Evolutionary conservation across 2,329 filamentous ascomycete species (phyloP).

Genomic region (Clonostachys chloroleuca): DNA sequence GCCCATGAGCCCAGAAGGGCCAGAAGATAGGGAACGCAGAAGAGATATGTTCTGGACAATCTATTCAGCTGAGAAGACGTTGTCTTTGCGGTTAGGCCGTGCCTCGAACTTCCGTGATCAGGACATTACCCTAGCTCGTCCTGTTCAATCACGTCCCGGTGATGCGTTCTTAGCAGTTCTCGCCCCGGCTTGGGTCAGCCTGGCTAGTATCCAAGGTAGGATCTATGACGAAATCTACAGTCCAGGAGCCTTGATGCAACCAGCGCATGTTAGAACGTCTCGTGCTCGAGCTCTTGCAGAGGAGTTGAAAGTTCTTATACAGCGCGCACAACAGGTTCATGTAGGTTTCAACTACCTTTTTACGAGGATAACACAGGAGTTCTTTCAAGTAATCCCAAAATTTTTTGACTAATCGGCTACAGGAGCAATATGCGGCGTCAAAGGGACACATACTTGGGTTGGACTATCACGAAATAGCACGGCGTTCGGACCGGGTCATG

Average conservation of each 20-base stretch:
- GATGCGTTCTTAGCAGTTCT: constrained; percentile 1
- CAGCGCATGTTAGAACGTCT: constrained; percentile 7
- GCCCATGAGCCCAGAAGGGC: constrained; percentile 4
- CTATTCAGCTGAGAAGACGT: constrained; percentile 14
- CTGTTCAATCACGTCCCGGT: not conserved
- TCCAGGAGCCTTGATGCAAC: constrained; percentile 11
- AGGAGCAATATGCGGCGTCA: constrained; percentile 1
- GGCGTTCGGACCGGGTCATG: constrained; percentile 8
- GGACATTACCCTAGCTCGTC: constrained; percentile 13
- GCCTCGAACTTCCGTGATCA: constrained; percentile 15
- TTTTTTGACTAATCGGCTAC: not conserved
- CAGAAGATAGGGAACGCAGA: constrained; percentile 5
- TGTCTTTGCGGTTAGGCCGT: constrained; percentile 15
- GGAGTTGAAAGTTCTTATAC: not conserved
- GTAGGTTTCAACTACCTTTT: not conserved
- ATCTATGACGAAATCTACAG: constrained; percentile 20
- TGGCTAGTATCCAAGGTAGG: constrained; percentile 11
- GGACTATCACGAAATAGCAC: constrained; percentile 6
- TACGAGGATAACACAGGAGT: too few relatives aligned
- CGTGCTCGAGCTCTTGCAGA: constrained; percentile 7
- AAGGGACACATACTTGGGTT: constrained; percentile 4
- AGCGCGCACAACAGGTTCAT: not conserved
- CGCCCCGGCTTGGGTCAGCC: constrained; percentile 5
- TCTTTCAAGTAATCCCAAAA: not conserved
- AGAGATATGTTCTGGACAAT: constrained; percentile 15